Evolutionary conservation across 1,139 yeast species (phyloP).

Genomic region (Pichia sp.): DNA sequence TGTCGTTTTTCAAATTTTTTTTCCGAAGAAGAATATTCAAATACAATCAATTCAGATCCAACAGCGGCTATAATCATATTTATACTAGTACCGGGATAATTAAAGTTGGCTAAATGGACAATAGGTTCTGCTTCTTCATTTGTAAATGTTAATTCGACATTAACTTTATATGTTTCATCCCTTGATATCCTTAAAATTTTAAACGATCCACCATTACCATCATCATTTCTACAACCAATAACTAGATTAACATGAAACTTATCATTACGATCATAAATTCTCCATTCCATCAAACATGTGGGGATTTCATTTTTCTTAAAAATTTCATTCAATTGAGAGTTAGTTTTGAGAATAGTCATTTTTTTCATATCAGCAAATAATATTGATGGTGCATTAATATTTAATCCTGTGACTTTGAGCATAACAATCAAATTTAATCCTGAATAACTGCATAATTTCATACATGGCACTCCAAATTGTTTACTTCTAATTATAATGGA

Average conservation of each 20-base stretch:
- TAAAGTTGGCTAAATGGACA: too few species aligned
- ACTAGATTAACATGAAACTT: slow-evolving; percentile 31
- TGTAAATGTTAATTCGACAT: too few species aligned
- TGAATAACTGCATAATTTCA: slow-evolving; percentile 3
- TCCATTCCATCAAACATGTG: slow-evolving; percentile 31
- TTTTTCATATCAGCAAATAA: slow-evolving; percentile 25
- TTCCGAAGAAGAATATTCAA: too few species aligned
- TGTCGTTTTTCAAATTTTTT: too few species aligned
- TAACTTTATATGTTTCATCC: too few species aligned
- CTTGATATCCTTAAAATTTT: too few species aligned
- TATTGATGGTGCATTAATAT: not conserved
- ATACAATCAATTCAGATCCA: too few species aligned
- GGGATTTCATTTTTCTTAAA: slow-evolving; percentile 37
- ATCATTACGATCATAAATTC: slow-evolving; percentile 30
- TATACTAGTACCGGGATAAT: too few species aligned
- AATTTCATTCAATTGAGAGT: slow-evolving; percentile 21
- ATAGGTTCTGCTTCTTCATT: too few species aligned
- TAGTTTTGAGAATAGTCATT: slow-evolving; percentile 18
- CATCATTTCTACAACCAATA: slow-evolving; percentile 34
- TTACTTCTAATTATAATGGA: not conserved
- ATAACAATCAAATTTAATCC: slow-evolving; percentile 1
- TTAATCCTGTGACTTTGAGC: not conserved
- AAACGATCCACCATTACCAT: slow-evolving; percentile 32
- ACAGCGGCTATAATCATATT: too few species aligned
- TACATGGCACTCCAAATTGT: slow-evolving; percentile 6